A percentile compares a stretch with the other conserved stretches of the same genome.
Conservation (phyloP, 306 rosid genomes). For the Cotoneaster glaucophyllus region DNA sequence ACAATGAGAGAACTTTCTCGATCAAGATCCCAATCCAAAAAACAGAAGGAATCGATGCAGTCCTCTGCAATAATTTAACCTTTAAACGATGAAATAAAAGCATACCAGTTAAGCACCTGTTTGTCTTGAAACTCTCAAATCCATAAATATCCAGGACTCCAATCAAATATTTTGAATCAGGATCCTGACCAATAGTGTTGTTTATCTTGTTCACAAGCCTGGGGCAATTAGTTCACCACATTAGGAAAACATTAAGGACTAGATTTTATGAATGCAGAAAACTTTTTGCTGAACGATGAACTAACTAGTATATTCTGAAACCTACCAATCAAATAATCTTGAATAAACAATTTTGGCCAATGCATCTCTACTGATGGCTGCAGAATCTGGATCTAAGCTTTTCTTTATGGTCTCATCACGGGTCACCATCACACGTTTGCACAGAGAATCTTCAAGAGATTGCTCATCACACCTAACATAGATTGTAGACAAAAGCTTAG, state of each 20-base stretch:
- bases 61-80: constrained; percentile 24
- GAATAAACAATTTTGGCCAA: constrained; percentile 88
- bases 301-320: neutral
- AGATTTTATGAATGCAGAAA: neutral
- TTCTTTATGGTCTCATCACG: constrained; percentile 90
- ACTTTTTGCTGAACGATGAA: neutral
- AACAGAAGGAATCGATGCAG: constrained; percentile 9
- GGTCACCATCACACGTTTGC: constrained; percentile 89
- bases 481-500: constrained; percentile 14
- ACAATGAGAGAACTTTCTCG: neutral
- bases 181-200: constrained; percentile 92
- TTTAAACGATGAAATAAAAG: constrained; percentile 43
- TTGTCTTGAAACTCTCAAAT: constrained; percentile 99
- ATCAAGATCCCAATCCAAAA: constrained; percentile 11
- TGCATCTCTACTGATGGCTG: constrained; percentile 80
- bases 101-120: constrained; percentile 84
- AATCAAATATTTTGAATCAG: constrained; percentile 61
- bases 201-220: constrained; percentile 93
- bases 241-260: constrained; percentile 4
- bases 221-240: constrained; percentile 20
- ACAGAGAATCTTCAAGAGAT: constrained; percentile 82
- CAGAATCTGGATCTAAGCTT: constrained; percentile 62
- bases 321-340: constrained; percentile 86
- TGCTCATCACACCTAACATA: constrained; percentile 72
- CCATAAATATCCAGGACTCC: constrained; percentile 98